Conservation (phyloP, 2,329 filamentous ascomycete genomes). For the Stagonosporopsis cucurbitacearum region DNA sequence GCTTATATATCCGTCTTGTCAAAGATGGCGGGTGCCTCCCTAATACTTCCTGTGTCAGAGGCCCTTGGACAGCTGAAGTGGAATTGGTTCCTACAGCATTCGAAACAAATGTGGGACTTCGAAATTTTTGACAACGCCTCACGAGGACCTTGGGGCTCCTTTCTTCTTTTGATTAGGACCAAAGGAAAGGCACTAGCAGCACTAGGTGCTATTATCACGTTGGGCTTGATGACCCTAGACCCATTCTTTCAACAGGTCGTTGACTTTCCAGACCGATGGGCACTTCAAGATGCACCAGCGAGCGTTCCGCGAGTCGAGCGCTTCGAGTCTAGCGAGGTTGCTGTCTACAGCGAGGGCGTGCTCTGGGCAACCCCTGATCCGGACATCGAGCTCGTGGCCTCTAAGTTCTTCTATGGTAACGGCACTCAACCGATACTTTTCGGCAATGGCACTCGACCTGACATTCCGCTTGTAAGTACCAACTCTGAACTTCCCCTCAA, state of each 20-base stretch:
- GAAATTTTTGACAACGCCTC: conserved; percentile 47
- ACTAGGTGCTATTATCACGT: conserved; percentile 31
- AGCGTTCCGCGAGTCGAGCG: conserved; percentile 15
- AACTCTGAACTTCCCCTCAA: not conserved
- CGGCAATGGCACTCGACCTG: conserved; percentile 33
- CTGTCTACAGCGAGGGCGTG: not conserved
- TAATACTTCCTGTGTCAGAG: conserved; percentile 38
- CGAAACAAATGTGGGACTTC: conserved; percentile 44
- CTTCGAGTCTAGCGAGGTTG: conserved; percentile 13
- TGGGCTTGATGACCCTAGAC: conserved; percentile 31
- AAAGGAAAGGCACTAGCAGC: conserved; percentile 32
- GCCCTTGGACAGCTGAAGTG: conserved; percentile 46
- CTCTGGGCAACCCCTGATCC: not conserved
- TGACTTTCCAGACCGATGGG: conserved; percentile 31
- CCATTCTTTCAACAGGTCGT: conserved; percentile 46
- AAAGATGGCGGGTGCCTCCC: conserved; percentile 36
- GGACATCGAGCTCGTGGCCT: not conserved
- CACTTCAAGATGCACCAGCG: conserved; percentile 14
- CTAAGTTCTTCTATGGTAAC: conserved; percentile 22
- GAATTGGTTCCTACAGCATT: conserved; percentile 41
- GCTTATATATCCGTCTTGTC: conserved; percentile 38
- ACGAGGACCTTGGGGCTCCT: conserved; percentile 34
- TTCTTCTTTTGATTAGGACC: conserved; percentile 25
- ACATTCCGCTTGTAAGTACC: conserved; percentile 25
- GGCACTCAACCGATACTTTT: conserved; percentile 28